Percentiles rank a stretch among this genome's conserved stretches.
Evolutionary conservation across 2,329 filamentous ascomycete species (phyloP).

Genomic region (Fusarium brachygibbosum): DNA sequence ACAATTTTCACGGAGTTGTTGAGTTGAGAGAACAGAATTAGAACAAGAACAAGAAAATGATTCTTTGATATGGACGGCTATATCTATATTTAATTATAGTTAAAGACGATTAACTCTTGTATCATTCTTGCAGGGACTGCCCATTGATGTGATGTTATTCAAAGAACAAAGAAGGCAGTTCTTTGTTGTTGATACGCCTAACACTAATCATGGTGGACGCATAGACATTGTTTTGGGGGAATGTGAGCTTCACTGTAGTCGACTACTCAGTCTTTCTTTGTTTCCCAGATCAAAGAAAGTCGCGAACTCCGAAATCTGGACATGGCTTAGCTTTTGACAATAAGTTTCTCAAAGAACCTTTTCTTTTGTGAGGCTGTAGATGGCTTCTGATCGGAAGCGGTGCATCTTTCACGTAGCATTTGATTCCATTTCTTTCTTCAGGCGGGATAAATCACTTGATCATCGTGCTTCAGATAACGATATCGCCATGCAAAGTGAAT

Average conservation of each 20-base stretch:
- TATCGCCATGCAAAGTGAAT: neutral
- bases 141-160: conserved; percentile 19
- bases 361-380: neutral
- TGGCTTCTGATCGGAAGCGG: neutral
- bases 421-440: too few relatives aligned
- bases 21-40: neutral
- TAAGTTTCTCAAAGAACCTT: neutral
- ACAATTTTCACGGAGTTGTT: neutral
- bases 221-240: conserved; percentile 17
- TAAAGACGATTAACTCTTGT: neutral
- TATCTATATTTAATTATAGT: conserved; percentile 12
- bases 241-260: neutral
- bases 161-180: conserved; percentile 42
- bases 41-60: conserved; percentile 19
- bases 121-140: neutral
- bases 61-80: conserved; percentile 5
- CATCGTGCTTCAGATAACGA: too few relatives aligned
- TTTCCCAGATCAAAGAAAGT: neutral
- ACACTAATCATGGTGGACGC: conserved; percentile 11
- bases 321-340: neutral
- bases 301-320: neutral
- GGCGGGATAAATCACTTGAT: too few relatives aligned
- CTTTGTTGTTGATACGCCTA: conserved; percentile 30
- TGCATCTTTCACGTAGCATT: neutral
- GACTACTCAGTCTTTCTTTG: conserved; percentile 20